phyloP scores from a whole-genome alignment of 75 land plant genomes.

The Ceratopteris richardii region DNA sequence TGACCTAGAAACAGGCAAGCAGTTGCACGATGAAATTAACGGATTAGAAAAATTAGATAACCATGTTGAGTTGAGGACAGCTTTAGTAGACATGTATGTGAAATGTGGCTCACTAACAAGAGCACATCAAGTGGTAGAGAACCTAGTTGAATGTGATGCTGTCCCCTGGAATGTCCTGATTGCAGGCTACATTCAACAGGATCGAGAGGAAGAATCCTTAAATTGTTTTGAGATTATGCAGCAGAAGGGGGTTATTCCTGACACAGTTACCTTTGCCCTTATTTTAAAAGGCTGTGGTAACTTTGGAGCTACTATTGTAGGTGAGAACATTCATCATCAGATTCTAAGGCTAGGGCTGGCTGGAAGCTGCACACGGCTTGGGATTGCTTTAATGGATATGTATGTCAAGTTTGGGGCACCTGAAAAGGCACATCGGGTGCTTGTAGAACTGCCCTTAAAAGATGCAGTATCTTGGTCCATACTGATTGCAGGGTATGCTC shows the following conservation, averaged over 20 bases:
- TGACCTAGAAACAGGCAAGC: constrained; percentile 27
- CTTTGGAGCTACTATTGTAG: too few species aligned
- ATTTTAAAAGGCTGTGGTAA: too few species aligned
- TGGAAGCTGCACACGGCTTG: too few species aligned
- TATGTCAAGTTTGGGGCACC: too few species aligned
- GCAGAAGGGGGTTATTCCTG: constrained; percentile 26
- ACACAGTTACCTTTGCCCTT: constrained; percentile 45
- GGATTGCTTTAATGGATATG: too few species aligned
- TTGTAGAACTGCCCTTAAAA: too few species aligned
- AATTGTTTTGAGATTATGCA: constrained; percentile 35
- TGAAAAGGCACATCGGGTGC: too few species aligned
- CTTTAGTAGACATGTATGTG: constrained; percentile 50
- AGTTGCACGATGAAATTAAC: constrained; percentile 22
- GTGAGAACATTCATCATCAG: too few species aligned
- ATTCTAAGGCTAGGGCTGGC: too few species aligned
- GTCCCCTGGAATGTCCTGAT: constrained; percentile 55
- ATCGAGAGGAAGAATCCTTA: constrained; percentile 26
- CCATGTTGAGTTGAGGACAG: constrained; percentile 34
- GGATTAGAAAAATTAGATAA: constrained; percentile 35
- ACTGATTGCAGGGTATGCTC: too few species aligned
- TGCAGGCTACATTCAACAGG: constrained; percentile 44
- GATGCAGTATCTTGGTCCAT: too few species aligned
- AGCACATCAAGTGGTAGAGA: constrained; percentile 27
- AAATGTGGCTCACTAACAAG: constrained; percentile 42
- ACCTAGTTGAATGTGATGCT: constrained; percentile 14